Percentiles rank a stretch among this genome's conserved stretches.
Conservation (phyloP, 192 early-diverging fungal genomes). For the Entomortierella parvispora region DNA sequence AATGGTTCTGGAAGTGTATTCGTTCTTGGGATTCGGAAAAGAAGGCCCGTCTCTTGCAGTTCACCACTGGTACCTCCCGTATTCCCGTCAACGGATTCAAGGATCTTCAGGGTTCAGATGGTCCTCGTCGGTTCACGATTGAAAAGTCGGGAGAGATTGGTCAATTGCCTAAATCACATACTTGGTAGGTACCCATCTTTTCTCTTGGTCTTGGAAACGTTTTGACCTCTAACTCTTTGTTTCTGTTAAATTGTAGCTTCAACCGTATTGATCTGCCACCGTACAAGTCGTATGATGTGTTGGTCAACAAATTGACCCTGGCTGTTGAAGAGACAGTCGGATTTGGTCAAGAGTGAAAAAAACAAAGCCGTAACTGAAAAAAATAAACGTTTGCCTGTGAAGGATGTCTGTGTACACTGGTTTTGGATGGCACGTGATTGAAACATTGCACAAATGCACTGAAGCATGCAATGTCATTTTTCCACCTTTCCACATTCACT, state of each 20-base stretch:
- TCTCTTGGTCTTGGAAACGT: background rate
- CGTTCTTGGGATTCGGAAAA: constrained; percentile 90
- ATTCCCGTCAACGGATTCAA: constrained; percentile 99
- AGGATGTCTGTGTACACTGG: too few relatives aligned
- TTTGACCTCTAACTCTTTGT: background rate
- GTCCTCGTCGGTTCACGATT: constrained; percentile 93
- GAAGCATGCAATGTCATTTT: too few relatives aligned
- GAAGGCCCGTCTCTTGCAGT: constrained; percentile 94
- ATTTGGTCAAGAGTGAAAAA: constrained; percentile 82
- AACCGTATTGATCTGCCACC: constrained; percentile 96
- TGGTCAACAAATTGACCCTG: constrained; percentile 81
- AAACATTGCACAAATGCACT: too few relatives aligned
- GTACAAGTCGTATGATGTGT: constrained; percentile 82
- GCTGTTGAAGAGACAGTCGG: constrained; percentile 97
- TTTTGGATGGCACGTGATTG: too few relatives aligned
- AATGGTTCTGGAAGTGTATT: constrained; percentile 97
- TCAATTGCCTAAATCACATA: constrained; percentile 92
- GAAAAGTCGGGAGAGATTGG: constrained; percentile 91
- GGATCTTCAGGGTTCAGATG: constrained; percentile 96
- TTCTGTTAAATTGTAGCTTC: constrained; percentile 66
- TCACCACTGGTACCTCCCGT: constrained; percentile 96
- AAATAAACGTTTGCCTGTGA: too few relatives aligned
- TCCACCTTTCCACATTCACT: too few relatives aligned
- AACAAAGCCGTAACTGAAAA: too few relatives aligned
- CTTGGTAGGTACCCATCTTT: constrained; percentile 74